A percentile compares a stretch with the other conserved stretches of the same genome.
Conservation (phyloP, 2,329 filamentous ascomycete genomes). For the Trichophyton mentagrophytes region DNA sequence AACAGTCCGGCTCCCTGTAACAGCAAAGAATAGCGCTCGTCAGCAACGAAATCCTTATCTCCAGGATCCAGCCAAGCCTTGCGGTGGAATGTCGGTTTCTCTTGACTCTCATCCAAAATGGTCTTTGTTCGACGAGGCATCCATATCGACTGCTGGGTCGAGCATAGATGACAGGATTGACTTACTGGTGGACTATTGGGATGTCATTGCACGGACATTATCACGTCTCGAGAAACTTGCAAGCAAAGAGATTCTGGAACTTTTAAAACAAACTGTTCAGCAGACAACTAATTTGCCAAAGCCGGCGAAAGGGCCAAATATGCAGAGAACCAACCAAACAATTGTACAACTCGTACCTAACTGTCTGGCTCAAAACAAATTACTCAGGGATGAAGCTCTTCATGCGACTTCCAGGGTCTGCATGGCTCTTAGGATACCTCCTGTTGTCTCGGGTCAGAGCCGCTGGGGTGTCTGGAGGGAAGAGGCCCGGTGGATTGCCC, state of each 20-base stretch:
- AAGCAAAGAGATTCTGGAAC: conserved; percentile 38
- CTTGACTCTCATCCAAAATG: conserved; percentile 31
- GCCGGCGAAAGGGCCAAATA: conserved; percentile 33
- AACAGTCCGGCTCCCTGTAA: conserved; percentile 41
- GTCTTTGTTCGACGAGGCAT: conserved; percentile 28
- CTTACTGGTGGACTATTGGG: conserved; percentile 46
- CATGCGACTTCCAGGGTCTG: conserved; percentile 40
- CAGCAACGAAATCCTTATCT: conserved; percentile 25
- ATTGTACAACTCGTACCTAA: conserved; percentile 40
- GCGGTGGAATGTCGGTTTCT: conserved; percentile 26
- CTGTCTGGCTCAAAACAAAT: conserved; percentile 32
- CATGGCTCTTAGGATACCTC: conserved; percentile 43
- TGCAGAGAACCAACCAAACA: conserved; percentile 37
- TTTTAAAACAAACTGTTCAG: conserved; percentile 38
- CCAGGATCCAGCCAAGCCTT: conserved; percentile 18
- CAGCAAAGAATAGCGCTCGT: conserved; percentile 23
- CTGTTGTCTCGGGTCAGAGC: conserved; percentile 45
- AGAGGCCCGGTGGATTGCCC: conserved; percentile 46
- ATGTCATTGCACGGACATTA: conserved; percentile 45
- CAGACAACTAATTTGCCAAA: conserved; percentile 30
- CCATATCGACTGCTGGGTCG: conserved; percentile 35
- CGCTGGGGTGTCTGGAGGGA: conserved; percentile 50
- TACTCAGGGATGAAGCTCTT: conserved; percentile 37
- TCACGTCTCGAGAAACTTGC: conserved; percentile 42
- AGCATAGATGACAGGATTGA: conserved; percentile 44